Conservation (phyloP, 768 basidiomycete genomes). For the Myochromella boudieri region DNA sequence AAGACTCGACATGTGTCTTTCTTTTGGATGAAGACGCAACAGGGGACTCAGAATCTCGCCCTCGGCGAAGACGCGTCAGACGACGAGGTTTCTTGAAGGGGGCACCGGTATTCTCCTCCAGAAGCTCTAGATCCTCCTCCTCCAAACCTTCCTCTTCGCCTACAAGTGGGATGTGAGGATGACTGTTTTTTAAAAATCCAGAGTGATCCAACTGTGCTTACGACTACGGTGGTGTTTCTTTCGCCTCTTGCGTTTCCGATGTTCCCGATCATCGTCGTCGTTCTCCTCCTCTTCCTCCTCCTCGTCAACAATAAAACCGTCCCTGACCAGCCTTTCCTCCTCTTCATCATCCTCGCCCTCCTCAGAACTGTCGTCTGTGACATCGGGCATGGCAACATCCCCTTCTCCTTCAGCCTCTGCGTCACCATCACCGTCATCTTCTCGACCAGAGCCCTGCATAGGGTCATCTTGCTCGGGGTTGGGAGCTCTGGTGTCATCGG, state of each 20-base stretch:
- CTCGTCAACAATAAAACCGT: constrained; percentile 92
- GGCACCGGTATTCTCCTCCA: constrained; percentile 87
- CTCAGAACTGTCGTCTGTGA: constrained; percentile 83
- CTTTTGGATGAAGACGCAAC: constrained; percentile 61
- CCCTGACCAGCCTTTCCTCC: constrained; percentile 73
- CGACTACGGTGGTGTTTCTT: constrained; percentile 64
- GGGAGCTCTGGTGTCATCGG: constrained; percentile 32
- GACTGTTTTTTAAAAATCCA: constrained; percentile 10
- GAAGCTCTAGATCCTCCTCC: constrained; percentile 90
- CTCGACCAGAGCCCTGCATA: constrained; percentile 56
- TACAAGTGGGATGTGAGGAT: constrained; percentile 10
- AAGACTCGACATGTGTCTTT: constrained; percentile 62
- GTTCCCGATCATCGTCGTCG: constrained; percentile 52
- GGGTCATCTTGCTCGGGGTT: constrained; percentile 43
- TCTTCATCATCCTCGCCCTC: constrained; percentile 92
- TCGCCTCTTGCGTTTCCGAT: constrained; percentile 52
- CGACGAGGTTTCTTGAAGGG: constrained; percentile 69
- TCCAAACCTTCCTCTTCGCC: constrained; percentile 67
- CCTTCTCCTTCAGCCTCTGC: constrained; percentile 54
- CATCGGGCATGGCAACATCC: constrained; percentile 52
- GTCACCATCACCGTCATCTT: constrained; percentile 40
- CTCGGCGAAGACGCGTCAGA: constrained; percentile 70
- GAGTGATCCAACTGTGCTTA: constrained; percentile 24
- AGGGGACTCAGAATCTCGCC: constrained; percentile 70
- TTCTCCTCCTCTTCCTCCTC: constrained; percentile 87